A percentile compares a stretch with the other conserved stretches of the same genome.
Evolutionary conservation across 108 stramenopile species (phyloP).

Genomic region (Nitzschia putrida): DNA sequence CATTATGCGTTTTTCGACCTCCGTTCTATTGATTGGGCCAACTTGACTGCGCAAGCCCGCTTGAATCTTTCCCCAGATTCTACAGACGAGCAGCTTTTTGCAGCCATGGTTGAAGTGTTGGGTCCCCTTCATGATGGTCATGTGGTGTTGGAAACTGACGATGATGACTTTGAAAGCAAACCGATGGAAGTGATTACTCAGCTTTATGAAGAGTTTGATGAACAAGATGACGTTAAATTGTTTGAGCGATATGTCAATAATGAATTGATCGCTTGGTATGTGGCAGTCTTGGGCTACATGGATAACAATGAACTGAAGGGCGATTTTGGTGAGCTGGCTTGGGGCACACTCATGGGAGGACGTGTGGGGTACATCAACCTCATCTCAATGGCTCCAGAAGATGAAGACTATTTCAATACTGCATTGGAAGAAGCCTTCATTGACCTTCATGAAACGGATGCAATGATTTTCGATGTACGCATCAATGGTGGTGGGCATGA

Average conservation of each 20-base stretch:
- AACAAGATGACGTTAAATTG: neutral
- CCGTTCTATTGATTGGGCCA: slow-evolving; percentile 4
- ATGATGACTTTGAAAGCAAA: slow-evolving; percentile 1
- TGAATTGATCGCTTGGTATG: neutral
- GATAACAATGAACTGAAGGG: slow-evolving; percentile 1
- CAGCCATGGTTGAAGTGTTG: neutral
- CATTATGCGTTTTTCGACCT: slow-evolving; percentile 13
- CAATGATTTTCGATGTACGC: slow-evolving; percentile 13
- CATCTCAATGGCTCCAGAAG: slow-evolving; percentile 1
- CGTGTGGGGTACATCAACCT: slow-evolving; percentile 8
- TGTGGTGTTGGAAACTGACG: neutral
- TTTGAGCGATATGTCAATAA: neutral
- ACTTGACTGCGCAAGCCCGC: neutral
- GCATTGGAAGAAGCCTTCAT: neutral
- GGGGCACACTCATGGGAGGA: neutral
- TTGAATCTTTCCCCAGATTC: too few relatives aligned
- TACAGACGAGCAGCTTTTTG: neutral
- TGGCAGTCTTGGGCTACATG: neutral
- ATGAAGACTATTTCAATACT: neutral
- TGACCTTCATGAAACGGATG: neutral
- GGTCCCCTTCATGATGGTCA: neutral
- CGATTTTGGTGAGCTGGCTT: neutral
- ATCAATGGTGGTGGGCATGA: slow-evolving; percentile 11
- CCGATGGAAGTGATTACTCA: neutral
- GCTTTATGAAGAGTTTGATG: slow-evolving; percentile 1